Evolutionary conservation across 805 yeast genomes (phyloP).

Genomic region (Candida multigemmis): DNA sequence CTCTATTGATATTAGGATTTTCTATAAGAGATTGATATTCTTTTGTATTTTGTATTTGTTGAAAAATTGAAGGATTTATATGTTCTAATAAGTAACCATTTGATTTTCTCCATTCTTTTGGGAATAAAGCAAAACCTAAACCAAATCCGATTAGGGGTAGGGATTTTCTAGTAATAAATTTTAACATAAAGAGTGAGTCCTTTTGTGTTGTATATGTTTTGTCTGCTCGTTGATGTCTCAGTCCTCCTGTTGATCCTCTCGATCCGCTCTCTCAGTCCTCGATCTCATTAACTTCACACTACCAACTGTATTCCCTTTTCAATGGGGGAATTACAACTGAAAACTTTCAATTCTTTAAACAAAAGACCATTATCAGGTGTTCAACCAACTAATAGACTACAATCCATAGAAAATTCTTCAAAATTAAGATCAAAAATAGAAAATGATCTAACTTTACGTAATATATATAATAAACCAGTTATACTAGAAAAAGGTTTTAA

Average conservation of each 20-base stretch:
- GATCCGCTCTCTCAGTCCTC: no score
- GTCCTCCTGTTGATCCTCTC: background rate
- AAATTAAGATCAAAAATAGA: no score
- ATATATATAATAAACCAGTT: no score
- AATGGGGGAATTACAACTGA: no score
- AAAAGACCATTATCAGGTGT: no score
- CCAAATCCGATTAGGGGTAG: conserved; percentile 23
- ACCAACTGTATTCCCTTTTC: no score
- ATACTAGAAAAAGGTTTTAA: no score
- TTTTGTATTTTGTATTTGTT: conserved; percentile 9
- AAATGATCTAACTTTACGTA: no score
- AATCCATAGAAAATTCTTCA: no score
- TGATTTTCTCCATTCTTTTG: conserved; percentile 15
- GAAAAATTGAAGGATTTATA: conserved; percentile 11
- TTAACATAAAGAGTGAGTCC: conserved; percentile 11
- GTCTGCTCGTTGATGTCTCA: background rate
- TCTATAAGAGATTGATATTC: conserved; percentile 10
- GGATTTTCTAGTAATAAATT: conserved; percentile 14
- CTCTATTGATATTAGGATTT: conserved; percentile 6
- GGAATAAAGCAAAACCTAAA: conserved; percentile 17
- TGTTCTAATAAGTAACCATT: conserved; percentile 6
- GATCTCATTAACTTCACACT: no score
- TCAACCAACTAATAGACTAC: no score
- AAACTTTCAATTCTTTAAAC: no score
- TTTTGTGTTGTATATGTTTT: background rate